Base-by-base conservation (phyloP, 176 grass and related monocot species). In the Ensete glaucum region DNA sequence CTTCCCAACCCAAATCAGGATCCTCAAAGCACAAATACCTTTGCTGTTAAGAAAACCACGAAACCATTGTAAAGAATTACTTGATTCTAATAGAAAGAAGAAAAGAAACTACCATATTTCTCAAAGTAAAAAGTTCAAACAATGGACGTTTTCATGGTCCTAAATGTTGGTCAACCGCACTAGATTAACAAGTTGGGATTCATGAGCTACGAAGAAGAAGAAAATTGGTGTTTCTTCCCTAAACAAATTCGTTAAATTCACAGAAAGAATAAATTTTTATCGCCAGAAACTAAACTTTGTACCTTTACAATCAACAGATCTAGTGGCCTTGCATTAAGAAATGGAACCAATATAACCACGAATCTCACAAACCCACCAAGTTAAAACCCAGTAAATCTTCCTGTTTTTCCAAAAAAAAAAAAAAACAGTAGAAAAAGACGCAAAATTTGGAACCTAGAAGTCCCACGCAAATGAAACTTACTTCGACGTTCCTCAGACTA, bases 401-500 rank as follows among this genome's bases (percentile, higher is more conserved):
- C 50, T 9, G 17, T 19, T 22, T 29, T 48, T 0, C 7, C 22
- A 23, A 23, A 23, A 23, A 23, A 23, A 23, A 23, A 23, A 50
- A 60, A 56, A 29, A 25, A 13, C 11, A 16, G 73, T 60, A 15
- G 10, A 26, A 19, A 52, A 69, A 49, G 2, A 70, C 43, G 2
- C 52, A 25, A 21, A 64, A 48, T 60, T 10, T 52, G 14, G 9
- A 19, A 48, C 68, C 7, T 52, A 25, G 9, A 19, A 53, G 13
- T 12, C 9, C 9, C 11, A 51, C 25, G 53, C 12, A 16, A 26
- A 68, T 3, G 52, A 56, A 52, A 23, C 69, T 63, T 71, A 93
- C 95, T 90, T 98, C 95, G 52, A 98, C 91, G 80, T 98, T 98
- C 78, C 90, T 87, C 2, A 98, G 91, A 79, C 83, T 87, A 24